Evolutionary conservation across 2,329 filamentous ascomycete genomes (phyloP).

Genomic region (Cordyceps militaris): DNA sequence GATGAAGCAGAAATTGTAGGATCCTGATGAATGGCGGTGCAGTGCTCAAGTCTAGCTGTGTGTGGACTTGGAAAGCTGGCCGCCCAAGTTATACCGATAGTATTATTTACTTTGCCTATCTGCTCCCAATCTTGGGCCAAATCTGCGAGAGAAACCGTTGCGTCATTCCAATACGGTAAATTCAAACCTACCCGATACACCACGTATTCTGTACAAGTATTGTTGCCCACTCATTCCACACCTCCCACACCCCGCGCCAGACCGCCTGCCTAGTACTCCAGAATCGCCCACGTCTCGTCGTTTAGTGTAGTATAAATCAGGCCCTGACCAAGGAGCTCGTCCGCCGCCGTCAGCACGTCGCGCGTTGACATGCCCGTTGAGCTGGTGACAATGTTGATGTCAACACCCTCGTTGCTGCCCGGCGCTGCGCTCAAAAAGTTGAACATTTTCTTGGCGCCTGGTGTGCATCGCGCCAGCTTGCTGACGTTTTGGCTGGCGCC

Average conservation of each 20-base stretch:
- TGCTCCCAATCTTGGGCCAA: neutral
- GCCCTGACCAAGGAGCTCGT: conserved; percentile 68
- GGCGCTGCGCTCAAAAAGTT: conserved; percentile 58
- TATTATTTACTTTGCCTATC: neutral
- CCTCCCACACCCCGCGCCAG: neutral
- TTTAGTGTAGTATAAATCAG: conserved; percentile 87
- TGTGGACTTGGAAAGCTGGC: neutral
- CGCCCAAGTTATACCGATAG: neutral
- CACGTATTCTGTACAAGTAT: conserved; percentile 5
- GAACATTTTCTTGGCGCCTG: conserved; percentile 62
- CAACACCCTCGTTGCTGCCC: conserved; percentile 74
- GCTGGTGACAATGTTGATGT: conserved; percentile 69
- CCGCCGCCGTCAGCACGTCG: conserved; percentile 69
- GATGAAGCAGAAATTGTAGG: neutral
- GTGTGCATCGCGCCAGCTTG: conserved; percentile 43
- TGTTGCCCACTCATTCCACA: neutral
- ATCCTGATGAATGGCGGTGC: neutral
- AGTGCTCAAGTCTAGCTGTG: neutral
- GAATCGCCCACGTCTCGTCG: conserved; percentile 82
- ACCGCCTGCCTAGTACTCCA: conserved; percentile 50
- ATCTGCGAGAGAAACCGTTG: neutral
- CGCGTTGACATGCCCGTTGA: conserved; percentile 56
- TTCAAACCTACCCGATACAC: conserved; percentile 11
- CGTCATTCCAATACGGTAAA: conserved; percentile 3
- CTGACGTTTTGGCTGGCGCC: conserved; percentile 22